Evolutionary conservation across 2,329 filamentous ascomycete genomes (phyloP).

Genomic region (Calonectria leucothoes): DNA sequence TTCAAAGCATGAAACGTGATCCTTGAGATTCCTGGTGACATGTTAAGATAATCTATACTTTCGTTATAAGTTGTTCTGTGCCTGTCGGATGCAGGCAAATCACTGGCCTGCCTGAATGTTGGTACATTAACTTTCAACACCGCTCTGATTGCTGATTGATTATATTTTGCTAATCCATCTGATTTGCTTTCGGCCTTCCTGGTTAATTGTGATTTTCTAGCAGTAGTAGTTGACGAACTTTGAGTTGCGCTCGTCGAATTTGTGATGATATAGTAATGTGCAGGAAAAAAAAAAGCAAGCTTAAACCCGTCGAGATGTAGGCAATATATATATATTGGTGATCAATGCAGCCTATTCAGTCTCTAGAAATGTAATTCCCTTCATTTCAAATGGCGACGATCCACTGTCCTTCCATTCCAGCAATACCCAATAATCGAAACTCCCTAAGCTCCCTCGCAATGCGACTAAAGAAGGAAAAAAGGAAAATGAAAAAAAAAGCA

Average conservation of each 20-base stretch:
- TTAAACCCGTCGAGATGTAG: neutral
- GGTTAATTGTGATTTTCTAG: neutral
- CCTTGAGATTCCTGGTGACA: neutral
- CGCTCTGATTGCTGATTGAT: neutral
- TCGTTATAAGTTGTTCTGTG: neutral
- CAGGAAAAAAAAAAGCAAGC: neutral
- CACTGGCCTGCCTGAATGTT: neutral
- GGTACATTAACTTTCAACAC: neutral
- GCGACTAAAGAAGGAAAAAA: constrained; percentile 31
- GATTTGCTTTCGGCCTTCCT: neutral
- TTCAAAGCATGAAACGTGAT: constrained; percentile 20
- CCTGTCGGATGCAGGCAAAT: neutral
- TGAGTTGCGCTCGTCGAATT: neutral
- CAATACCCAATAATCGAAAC: constrained; percentile 37
- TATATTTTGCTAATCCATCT: neutral
- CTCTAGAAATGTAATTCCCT: constrained; percentile 21
- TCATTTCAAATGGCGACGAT: constrained; percentile 14
- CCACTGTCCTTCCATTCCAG: constrained; percentile 32
- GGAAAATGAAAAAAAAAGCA: neutral
- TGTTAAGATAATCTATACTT: neutral
- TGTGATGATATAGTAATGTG: neutral
- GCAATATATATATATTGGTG: constrained; percentile 13
- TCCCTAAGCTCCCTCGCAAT: constrained; percentile 44
- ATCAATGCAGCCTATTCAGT: neutral
- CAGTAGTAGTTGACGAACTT: neutral